A percentile compares a stretch with the other conserved stretches of the same genome.
These are phyloP conservation scores for Rusavskia elegans DNA, from an alignment of 495 filamentous ascomycete genomes.

Conservation along the genomic window DNA sequence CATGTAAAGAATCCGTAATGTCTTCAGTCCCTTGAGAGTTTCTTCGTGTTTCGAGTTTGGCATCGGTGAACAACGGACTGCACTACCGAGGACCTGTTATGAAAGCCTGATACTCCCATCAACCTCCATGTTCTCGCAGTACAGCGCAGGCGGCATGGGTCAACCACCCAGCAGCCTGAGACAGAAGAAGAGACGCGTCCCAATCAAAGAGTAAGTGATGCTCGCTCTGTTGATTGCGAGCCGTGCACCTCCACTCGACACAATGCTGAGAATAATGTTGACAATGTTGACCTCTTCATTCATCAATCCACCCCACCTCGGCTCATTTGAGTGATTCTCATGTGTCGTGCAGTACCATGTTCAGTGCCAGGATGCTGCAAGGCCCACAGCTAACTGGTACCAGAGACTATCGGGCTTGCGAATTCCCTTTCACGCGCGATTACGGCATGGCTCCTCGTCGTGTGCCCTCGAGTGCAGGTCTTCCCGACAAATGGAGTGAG, in stretches of 20 bases:
- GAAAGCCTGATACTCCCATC: too few relatives aligned
- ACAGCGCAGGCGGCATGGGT: too few relatives aligned
- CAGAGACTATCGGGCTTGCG: background rate
- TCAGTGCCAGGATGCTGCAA: background rate
- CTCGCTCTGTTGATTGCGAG: too few relatives aligned
- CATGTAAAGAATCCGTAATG: background rate
- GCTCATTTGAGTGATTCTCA: background rate
- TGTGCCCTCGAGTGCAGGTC: background rate
- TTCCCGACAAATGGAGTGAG: slow-evolving; percentile 2
- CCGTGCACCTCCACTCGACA: too few relatives aligned
- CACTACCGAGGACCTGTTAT: too few relatives aligned
- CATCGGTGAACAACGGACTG: background rate
- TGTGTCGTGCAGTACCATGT: background rate
- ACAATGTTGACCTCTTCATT: background rate
- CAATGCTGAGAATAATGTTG: background rate
- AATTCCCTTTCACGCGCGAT: background rate
- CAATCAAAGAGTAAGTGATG: too few relatives aligned
- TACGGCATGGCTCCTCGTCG: background rate
- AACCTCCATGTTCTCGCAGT: too few relatives aligned
- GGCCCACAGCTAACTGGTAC: background rate
- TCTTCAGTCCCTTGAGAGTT: background rate
- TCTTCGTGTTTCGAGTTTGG: background rate
- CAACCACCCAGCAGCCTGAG: too few relatives aligned
- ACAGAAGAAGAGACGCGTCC: too few relatives aligned
- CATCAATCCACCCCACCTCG: background rate